Evolutionary conservation across 306 rosid species (phyloP), one percentile per base, ranked within the genome.

Genomic region (Trifolium repens): DNA sequence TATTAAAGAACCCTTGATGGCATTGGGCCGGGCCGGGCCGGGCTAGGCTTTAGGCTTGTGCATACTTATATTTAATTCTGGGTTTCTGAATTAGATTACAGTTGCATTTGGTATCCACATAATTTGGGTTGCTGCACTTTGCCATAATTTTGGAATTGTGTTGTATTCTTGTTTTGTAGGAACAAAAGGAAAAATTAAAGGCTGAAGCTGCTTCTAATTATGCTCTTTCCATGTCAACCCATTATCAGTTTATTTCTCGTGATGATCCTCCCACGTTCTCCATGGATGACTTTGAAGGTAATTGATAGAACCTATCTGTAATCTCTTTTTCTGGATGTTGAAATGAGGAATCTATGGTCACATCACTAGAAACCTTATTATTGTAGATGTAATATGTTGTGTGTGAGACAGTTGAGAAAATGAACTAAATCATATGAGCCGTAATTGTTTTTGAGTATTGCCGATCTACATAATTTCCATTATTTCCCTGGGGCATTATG

Each of bases 261-360:
- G 82, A 80, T 53, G 85, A 81, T 67, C 60, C 87, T 71, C 97
- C 97, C 7, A 69, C 78, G 1, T 92, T 91, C 87, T 91, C 98
- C 80, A 78, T 94, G 88, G 96, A 90, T 85, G 97, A 94, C 84
- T 94, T 94, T 71, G 96, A 89, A 87, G 97, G 98, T 94, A 58
- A 26, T 26, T 26, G 16, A 58, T 26, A 24, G 32, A 24, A 13
- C 64, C 15, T 58, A 58, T 26, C 37, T 11, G 64, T 5, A 85
- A 84, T 74, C 34, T 73, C 27, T 55, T 74, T 58, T 58, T 72
- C 53, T 34, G 64, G 67, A n/a, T 57, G 44, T 63, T 78, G 53
- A 72, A 81, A 32, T 61, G 61, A 47, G 59, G 49, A 46, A 78
- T 24, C 65, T 59, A 34, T 19, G 61, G 67, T 72, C 16, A 32